Evolutionary conservation across 2,329 filamentous ascomycete genomes (phyloP).

Genomic region (Curvularia sp.): DNA sequence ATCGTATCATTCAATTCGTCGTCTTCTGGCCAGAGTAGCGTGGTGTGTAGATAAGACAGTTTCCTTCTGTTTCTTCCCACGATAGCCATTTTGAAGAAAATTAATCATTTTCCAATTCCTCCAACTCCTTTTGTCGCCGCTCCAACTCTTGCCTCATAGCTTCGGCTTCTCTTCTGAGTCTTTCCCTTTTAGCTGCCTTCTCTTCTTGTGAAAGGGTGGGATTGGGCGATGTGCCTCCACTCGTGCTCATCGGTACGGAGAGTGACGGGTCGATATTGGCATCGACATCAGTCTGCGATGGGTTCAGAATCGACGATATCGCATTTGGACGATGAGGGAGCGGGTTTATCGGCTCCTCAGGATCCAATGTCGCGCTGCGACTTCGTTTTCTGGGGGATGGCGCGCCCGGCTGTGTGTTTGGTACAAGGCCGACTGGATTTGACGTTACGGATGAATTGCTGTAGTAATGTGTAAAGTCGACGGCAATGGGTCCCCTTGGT

Average conservation of each 20-base stretch:
- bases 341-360: conserved; percentile 35
- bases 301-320: conserved; percentile 47
- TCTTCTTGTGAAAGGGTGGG: conserved; percentile 34
- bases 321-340: conserved; percentile 43
- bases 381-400: conserved; percentile 47
- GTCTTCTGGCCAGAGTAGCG: neutral
- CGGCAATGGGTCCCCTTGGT: conserved; percentile 40
- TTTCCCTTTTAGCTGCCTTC: conserved; percentile 39
- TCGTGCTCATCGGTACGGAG: conserved; percentile 29
- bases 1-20: neutral
- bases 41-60: neutral
- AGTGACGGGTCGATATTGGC: conserved; percentile 45
- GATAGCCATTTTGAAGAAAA: neutral
- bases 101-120: conserved; percentile 42
- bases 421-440: conserved; percentile 22
- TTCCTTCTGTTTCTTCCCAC: neutral
- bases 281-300: conserved; percentile 30
- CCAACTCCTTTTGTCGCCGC: conserved; percentile 40
- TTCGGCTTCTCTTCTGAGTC: conserved; percentile 41
- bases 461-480: conserved; percentile 50
- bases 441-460: conserved; percentile 26
- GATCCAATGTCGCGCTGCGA: conserved; percentile 43
- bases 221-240: conserved; percentile 31
- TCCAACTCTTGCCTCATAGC: conserved; percentile 42
- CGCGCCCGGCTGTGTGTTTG: conserved; percentile 25